phyloP scores from a whole-genome alignment of 805 yeast genomes.

The Saturnispora sanitii region DNA sequence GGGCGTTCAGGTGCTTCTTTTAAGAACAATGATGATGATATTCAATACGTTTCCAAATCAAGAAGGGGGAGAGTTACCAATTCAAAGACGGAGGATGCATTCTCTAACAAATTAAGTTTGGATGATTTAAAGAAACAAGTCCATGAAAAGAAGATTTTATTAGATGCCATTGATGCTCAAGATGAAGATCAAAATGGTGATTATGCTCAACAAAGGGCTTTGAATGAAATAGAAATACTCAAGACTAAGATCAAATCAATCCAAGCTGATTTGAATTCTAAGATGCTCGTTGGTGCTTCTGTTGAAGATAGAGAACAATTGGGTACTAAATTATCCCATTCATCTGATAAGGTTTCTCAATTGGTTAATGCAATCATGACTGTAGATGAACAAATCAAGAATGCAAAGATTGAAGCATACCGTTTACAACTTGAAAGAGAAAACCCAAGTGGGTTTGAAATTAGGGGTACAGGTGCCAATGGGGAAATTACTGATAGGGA shows the following conservation, averaged over 20 bases:
- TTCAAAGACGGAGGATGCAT: constrained; percentile 13
- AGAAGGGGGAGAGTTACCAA: constrained; percentile 33
- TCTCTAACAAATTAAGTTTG: constrained; percentile 31
- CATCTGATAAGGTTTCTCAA: constrained; percentile 64
- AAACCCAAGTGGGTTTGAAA: constrained; percentile 57
- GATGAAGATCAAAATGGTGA: constrained; percentile 36
- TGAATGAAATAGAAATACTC: constrained; percentile 51
- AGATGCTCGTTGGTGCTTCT: constrained; percentile 27
- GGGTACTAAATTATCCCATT: constrained; percentile 44
- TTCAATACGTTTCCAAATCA: constrained; percentile 50
- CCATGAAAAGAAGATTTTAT: constrained; percentile 59
- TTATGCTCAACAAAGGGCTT: constrained; percentile 29
- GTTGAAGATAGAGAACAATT: constrained; percentile 41
- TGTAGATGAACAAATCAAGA: constrained; percentile 59
- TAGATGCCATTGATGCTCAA: constrained; percentile 63
- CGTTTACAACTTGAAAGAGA: constrained; percentile 45
- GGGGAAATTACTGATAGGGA: constrained; percentile 83
- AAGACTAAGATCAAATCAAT: constrained; percentile 47
- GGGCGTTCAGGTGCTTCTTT: constrained; percentile 42
- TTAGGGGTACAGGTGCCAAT: constrained; percentile 76
- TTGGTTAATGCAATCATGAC: constrained; percentile 53
- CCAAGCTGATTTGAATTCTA: constrained; percentile 31
- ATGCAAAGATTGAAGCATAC: constrained; percentile 54
- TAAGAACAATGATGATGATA: constrained; percentile 65
- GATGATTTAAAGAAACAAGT: constrained; percentile 54